These are phyloP conservation scores for Cladosporium sp. DNA, from an alignment of 2,329 filamentous ascomycete species.

Conservation along the genomic window DNA sequence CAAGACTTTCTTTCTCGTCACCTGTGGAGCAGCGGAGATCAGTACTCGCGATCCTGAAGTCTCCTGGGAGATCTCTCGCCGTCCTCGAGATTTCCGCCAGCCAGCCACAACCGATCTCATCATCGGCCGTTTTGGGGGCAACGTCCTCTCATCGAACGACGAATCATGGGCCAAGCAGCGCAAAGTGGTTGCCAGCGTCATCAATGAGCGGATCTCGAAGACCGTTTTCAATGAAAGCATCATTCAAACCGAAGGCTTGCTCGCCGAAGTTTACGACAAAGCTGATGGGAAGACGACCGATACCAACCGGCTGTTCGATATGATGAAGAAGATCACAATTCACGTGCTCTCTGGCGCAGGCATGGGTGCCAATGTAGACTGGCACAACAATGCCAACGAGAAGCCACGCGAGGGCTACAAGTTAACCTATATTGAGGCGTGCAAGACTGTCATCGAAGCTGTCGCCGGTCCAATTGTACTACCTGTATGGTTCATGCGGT, in stretches of 20 bases:
- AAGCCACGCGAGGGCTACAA: constrained; percentile 31
- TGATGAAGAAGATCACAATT: constrained; percentile 38
- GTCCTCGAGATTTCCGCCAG: constrained; percentile 29
- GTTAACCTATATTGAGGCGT: constrained; percentile 35
- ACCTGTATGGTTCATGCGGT: constrained; percentile 28
- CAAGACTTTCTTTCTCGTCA: constrained; percentile 28
- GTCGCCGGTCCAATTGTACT: constrained; percentile 30
- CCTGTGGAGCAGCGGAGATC: constrained; percentile 28
- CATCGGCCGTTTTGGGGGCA: constrained; percentile 30
- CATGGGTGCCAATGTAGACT: constrained; percentile 32
- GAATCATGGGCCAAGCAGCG: constrained; percentile 36
- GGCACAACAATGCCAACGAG: constrained; percentile 28
- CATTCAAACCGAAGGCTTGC: constrained; percentile 30
- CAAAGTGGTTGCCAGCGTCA: constrained; percentile 34
- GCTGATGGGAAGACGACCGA: constrained; percentile 19
- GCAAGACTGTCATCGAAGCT: constrained; percentile 28
- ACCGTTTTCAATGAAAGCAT: constrained; percentile 35
- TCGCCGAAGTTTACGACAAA: constrained; percentile 27
- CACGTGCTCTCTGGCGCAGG: constrained; percentile 36
- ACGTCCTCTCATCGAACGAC: constrained; percentile 29
- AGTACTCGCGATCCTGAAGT: constrained; percentile 30
- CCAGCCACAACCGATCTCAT: constrained; percentile 25
- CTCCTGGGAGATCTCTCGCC: constrained; percentile 25
- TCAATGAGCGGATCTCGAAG: constrained; percentile 38
- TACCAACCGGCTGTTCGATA: constrained; percentile 32